Base-by-base conservation (phyloP, 345 rosid genomes). In the Mangifera indica region DNA sequence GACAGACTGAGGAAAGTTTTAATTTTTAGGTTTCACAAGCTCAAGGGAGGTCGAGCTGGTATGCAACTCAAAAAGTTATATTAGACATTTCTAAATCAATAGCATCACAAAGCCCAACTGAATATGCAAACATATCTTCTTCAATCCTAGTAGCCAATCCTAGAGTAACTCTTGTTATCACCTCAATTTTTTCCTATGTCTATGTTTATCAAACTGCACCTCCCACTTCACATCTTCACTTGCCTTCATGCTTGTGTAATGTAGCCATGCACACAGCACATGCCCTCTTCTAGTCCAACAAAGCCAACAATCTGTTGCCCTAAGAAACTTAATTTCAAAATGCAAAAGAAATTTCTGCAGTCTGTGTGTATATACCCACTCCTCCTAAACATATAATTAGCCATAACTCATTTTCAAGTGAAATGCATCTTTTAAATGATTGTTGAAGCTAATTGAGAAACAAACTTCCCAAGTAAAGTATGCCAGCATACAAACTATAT, bases 381-480 rank as follows among this genome's bases (percentile, higher is more conserved):
- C 34, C 3, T 53, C 24, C 18, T 20, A 44, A 7, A 63, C 53
- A 45, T 12, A 40, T 21, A 5, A 63, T 42, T 26, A 25, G 17
- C 69, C 4, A 52, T 6, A 48, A 66, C 18, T 18, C 10, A 5
- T 42, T 69, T 68, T 42, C 13, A 26, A 10, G 24, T 34, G 7
- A 15, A 56, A 57, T 22, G 40, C 25, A 21, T 10, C 40, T 10
- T 5, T 68, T 46, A 44, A 44, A 25, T 15, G 18, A 49, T 49
- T 49, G 3, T 4, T 14, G 53, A 49, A 49, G 53, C 53, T 14
- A 49, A 49, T 13, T 4, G n/a, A 49, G 32, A 60, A 46, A n/a
- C 66, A 60, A 49, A 37, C 48, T 46, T 70, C 66, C 21, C 22
- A 70, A 45, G 12, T 13, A 56, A 37, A 25, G 11, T 53, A 48